phyloP scores from a whole-genome alignment of 2,329 filamentous ascomycete genomes.

The Verticillium isaacii region DNA sequence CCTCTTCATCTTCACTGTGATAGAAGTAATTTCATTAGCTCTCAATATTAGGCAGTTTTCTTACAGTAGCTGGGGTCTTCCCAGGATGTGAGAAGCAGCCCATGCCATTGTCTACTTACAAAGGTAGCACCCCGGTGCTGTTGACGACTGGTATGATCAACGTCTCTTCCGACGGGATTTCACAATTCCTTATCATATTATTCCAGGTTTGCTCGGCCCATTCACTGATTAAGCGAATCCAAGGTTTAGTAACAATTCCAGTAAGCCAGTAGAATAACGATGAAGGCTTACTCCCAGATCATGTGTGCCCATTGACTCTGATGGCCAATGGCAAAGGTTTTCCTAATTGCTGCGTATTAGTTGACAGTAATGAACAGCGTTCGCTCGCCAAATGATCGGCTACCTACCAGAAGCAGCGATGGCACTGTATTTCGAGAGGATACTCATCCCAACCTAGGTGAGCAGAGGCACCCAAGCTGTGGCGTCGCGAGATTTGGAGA shows the following conservation, averaged over 20 bases:
- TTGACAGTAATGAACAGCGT: background rate
- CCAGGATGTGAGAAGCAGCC: too few relatives aligned
- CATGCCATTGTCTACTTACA: background rate
- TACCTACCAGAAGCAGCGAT: background rate
- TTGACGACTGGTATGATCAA: background rate
- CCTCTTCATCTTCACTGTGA: too few relatives aligned
- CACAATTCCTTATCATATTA: background rate
- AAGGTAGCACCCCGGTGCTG: background rate
- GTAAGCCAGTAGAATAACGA: background rate
- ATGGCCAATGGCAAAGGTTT: background rate
- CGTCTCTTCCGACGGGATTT: background rate
- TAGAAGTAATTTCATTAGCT: too few relatives aligned
- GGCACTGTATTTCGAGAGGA: background rate
- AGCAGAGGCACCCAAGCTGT: background rate
- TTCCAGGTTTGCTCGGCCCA: background rate
- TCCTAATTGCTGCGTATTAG: background rate
- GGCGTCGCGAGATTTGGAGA: background rate
- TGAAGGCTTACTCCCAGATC: background rate
- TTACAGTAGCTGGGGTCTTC: too few relatives aligned
- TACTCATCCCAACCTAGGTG: background rate
- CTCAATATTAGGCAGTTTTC: too few relatives aligned
- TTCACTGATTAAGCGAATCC: background rate
- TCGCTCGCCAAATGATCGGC: background rate
- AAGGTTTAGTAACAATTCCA: background rate
- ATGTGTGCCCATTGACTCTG: conserved; percentile 1